Conservation (phyloP, 169 alveolate genomes). For the Cystoisospora suis region DNA sequence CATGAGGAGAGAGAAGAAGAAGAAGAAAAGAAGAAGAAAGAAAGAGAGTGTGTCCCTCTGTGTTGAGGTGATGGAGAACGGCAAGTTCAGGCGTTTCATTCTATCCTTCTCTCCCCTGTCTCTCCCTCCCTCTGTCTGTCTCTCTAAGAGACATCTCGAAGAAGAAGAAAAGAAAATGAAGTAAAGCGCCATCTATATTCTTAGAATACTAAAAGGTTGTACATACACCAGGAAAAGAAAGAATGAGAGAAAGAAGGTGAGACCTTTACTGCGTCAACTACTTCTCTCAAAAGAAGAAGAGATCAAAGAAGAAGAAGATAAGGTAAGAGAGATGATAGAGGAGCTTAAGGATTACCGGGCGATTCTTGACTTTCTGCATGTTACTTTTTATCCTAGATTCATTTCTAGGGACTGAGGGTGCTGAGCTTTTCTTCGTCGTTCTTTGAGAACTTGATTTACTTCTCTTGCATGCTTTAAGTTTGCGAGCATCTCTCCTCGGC, state of each 20-base stretch:
- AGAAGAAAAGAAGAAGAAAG: too few relatives aligned
- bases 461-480: background rate
- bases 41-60: too few relatives aligned
- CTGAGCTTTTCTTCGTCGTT: background rate
- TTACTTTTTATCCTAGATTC: background rate
- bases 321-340: too few relatives aligned
- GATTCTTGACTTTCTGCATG: background rate
- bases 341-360: background rate
- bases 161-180: background rate
- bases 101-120: background rate
- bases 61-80: background rate
- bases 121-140: too few relatives aligned
- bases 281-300: too few relatives aligned
- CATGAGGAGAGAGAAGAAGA: too few relatives aligned
- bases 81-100: background rate
- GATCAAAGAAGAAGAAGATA: too few relatives aligned
- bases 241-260: background rate
- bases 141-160: background rate
- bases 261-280: too few relatives aligned
- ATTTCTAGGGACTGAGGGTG: slow-evolving; percentile 7
- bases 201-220: too few relatives aligned
- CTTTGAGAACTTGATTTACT: background rate
- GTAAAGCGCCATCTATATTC: too few relatives aligned
- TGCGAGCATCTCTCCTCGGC: background rate
- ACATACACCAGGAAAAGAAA: too few relatives aligned